Evolutionary conservation across 352 stramenopile genomes (phyloP), one percentile per base, ranked within the genome.

Genomic region (Phytophthora melonis): DNA sequence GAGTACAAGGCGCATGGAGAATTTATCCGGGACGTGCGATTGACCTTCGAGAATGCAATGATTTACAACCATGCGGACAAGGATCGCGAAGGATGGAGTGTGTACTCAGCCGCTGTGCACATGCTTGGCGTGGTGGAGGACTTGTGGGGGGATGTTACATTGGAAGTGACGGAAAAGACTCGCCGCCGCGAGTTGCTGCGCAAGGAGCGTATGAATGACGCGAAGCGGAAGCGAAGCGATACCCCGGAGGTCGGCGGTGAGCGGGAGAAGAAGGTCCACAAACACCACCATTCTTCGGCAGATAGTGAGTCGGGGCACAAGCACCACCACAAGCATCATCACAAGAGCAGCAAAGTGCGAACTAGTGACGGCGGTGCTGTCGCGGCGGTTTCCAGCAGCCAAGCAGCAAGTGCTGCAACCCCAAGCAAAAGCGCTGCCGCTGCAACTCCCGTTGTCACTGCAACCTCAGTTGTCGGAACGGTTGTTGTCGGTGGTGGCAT

Each of bases 21-120:
- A 11, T 95, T 96, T 55, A 94, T 95, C 65, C 78, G 66, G 3
- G 88, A 96, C 58, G 81, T 96, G 39, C 86, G 87, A 0, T 52
- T 95, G 57, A 95, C 88, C 19, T 96, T 96, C 56, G 86, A 96
- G 67, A 96, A 96, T 69, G 90, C 90, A 4, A 86, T 95, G 63
- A 55, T 81, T 11, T 96, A 94, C 72, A 96, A 96, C 63, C 82
- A 77, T 13, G 81, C 85, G 1, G 90, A 96, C 70, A 95, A 95
- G 61, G 86, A 88, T 34, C 86, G 89, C 34, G 87, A 94, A 36
- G 88, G 83, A 55, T 94, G 87, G 88, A 95, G 72, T 19, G 88
- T 96, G 52, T 96, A 96, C 68, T 78, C 78, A 3, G 86, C 87
- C n/a, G 90, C 88, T 19, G 70, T 85, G 11, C 85, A 91, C 36